These are phyloP conservation scores for Acorus calamus DNA, from an alignment of 106 monocot species.

Conservation along the genomic window DNA sequence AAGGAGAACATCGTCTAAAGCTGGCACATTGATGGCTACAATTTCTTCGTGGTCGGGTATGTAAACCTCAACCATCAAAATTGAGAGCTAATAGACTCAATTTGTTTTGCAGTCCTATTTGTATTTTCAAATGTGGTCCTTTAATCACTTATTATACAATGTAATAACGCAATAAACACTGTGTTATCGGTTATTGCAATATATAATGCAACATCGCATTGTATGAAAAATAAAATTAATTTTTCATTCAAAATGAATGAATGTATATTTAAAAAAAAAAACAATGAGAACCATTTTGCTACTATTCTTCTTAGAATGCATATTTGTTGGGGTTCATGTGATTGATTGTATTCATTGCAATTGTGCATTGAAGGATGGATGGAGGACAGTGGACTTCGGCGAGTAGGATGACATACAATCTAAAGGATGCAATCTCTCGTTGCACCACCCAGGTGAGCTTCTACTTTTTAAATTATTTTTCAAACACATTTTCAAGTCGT, in stretches of 20 bases:
- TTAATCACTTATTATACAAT: too few species aligned
- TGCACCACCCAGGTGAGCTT: slow-evolving; percentile 12
- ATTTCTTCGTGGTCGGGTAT: slow-evolving; percentile 18
- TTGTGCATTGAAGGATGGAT: slow-evolving; percentile 15
- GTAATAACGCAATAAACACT: too few species aligned
- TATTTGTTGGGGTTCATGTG: not conserved
- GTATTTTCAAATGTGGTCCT: too few species aligned
- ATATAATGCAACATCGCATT: too few species aligned
- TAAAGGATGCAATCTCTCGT: slow-evolving; percentile 11
- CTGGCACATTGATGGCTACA: slow-evolving; percentile 17
- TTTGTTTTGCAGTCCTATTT: too few species aligned
- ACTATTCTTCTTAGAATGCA: too few species aligned
- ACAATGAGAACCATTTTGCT: too few species aligned
- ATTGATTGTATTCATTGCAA: not conserved
- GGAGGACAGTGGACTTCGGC: slow-evolving; percentile 14
- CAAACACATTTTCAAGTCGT: not conserved
- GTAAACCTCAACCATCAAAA: not conserved
- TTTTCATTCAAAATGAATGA: too few species aligned
- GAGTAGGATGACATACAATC: slow-evolving; percentile 15
- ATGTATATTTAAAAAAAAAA: too few species aligned
- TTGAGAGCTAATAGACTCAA: too few species aligned
- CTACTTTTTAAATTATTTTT: not conserved
- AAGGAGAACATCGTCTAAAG: slow-evolving; percentile 10
- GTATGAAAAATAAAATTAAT: too few species aligned
- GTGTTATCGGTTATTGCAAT: too few species aligned